Conservation (phyloP, 2,329 filamentous ascomycete species). For the Zymoseptoria pseudotritici region DNA sequence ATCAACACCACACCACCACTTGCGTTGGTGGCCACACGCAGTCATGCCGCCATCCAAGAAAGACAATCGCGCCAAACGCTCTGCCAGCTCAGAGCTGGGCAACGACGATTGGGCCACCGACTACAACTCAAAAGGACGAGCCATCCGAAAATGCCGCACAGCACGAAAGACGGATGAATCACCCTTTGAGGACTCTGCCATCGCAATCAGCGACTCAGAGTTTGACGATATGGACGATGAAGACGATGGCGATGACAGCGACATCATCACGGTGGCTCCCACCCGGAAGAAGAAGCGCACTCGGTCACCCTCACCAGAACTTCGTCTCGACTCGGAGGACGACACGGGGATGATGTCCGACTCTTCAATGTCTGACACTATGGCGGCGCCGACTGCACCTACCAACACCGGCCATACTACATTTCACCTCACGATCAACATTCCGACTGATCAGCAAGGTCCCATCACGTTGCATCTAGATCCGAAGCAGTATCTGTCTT, state of each 20-base stretch:
- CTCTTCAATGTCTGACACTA: conserved; percentile 6
- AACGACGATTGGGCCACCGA: conserved; percentile 23
- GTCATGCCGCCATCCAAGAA: conserved; percentile 14
- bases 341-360: conserved; percentile 10
- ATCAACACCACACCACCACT: conserved; percentile 1
- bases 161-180: conserved; percentile 29
- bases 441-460: conserved; percentile 39
- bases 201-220: conserved; percentile 29
- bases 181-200: conserved; percentile 35
- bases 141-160: conserved; percentile 33
- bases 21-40: not conserved
- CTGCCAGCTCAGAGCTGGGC: conserved; percentile 22
- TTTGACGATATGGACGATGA: conserved; percentile 30
- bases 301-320: conserved; percentile 21
- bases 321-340: conserved; percentile 13
- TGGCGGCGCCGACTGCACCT: not conserved
- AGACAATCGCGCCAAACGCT: conserved; percentile 7
- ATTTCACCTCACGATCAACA: conserved; percentile 39
- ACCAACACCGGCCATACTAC: conserved; percentile 13
- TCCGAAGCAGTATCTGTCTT: conserved; percentile 10
- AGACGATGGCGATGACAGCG: conserved; percentile 25
- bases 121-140: conserved; percentile 38
- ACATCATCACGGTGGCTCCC: conserved; percentile 19
- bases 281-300: conserved; percentile 26
- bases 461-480: conserved; percentile 39